Conservation (phyloP, 2,329 filamentous ascomycete genomes). For the Knoxdaviesia proteae region DNA sequence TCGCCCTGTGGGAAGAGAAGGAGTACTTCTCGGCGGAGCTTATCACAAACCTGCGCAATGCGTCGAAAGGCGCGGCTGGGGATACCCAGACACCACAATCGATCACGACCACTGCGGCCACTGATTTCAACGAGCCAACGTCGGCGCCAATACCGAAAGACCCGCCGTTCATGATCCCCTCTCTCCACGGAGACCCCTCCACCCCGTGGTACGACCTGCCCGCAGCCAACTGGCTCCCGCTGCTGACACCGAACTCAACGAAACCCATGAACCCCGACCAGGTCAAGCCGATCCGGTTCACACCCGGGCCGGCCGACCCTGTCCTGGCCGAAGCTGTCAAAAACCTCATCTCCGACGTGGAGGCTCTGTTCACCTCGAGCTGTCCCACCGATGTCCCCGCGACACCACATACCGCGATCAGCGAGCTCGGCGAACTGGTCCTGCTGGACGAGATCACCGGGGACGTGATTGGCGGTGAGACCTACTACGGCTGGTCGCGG, state of each 20-base stretch:
- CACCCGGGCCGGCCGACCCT: constrained; percentile 45
- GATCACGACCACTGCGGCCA: constrained; percentile 7
- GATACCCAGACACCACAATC: constrained; percentile 5
- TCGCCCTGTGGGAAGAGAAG: constrained; percentile 51
- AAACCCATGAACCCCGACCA: constrained; percentile 50
- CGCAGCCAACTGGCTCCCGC: constrained; percentile 60
- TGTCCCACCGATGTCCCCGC: constrained; percentile 8
- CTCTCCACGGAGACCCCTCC: constrained; percentile 53
- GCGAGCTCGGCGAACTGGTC: constrained; percentile 52
- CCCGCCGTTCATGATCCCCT: constrained; percentile 48
- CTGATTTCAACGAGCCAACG: constrained; percentile 4
- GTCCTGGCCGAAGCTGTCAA: constrained; percentile 48
- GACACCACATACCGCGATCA: constrained; percentile 35
- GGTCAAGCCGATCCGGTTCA: constrained; percentile 51
- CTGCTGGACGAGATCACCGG: constrained; percentile 45
- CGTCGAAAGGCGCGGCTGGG: constrained; percentile 21
- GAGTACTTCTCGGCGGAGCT: constrained; percentile 35
- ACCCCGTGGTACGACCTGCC: constrained; percentile 67
- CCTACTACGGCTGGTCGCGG: constrained; percentile 77
- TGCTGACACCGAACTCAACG: constrained; percentile 56
- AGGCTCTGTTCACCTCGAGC: constrained; percentile 42
- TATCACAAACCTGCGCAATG: constrained; percentile 36
- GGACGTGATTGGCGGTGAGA: constrained; percentile 42
- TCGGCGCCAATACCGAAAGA: constrained; percentile 26
- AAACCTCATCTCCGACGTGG: constrained; percentile 45